These are phyloP conservation scores for Epichloe baconii DNA, from an alignment of 2,329 filamentous ascomycete genomes.

Conservation along the genomic window DNA sequence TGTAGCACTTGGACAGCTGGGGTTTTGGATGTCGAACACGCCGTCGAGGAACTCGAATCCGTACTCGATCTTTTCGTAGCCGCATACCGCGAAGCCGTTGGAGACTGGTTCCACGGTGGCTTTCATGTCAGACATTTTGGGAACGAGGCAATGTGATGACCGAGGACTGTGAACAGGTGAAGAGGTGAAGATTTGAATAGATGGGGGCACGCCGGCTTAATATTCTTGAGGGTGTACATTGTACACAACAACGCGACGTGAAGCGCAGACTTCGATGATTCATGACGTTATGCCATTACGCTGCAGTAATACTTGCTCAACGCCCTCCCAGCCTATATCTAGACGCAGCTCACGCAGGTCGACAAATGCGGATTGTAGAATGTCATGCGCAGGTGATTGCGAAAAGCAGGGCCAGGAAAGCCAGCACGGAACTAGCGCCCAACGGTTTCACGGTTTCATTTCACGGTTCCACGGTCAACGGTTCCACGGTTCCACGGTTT, in stretches of 20 bases:
- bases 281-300: background rate
- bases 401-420: too few species aligned
- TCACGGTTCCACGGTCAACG: too few species aligned
- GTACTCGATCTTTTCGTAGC: conserved; percentile 66
- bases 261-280: too few species aligned
- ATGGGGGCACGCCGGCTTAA: too few species aligned
- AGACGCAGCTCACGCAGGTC: background rate
- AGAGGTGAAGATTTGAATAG: background rate
- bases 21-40: conserved; percentile 48
- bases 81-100: conserved; percentile 55
- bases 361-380: background rate
- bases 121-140: conserved; percentile 53
- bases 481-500: too few species aligned
- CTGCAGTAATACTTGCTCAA: background rate
- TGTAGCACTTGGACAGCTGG: conserved; percentile 52
- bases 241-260: too few species aligned
- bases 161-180: background rate
- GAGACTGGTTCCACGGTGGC: conserved; percentile 51
- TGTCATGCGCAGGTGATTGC: background rate
- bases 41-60: conserved; percentile 62
- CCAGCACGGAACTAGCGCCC: too few species aligned
- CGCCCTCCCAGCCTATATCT: background rate
- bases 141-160: conserved; percentile 9
- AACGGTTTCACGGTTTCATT: too few species aligned
- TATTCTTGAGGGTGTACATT: too few species aligned